Evolutionary conservation across 352 stramenopile genomes (phyloP), one percentile per base, ranked within the genome.

Genomic region (Phytopythium kandeliae): DNA sequence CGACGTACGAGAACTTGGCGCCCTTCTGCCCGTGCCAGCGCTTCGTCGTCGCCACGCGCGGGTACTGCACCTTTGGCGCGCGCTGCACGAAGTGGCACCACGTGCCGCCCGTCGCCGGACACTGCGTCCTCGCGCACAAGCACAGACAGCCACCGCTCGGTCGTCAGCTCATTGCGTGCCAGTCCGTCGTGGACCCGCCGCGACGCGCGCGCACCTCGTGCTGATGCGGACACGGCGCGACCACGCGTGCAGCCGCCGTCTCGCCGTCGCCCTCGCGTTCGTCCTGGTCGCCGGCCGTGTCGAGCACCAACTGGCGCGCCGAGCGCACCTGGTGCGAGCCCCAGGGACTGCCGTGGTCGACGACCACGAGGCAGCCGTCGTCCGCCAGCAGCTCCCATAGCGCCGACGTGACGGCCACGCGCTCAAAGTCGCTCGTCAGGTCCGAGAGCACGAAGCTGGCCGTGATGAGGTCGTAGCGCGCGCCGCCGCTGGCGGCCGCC

Each of bases 41-140:
- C 78, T 91, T 89, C 2, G 77, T 68, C 15, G 78, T 90, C 22
- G 72, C 68, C 36, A 89, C 78, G 16, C 80, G 81, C 34, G 83
- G 83, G n/a, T 65, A 76, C 37, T 84, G 68, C 22, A 94, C 80
- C 44, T 75, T 65, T 2, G 84, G 84, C 22, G 82, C 75, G 38
- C 84, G 81, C 65, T 95, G 84, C 19, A 89, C 79, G 55, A 95
- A 95, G 51, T 95, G 84, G 35, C 84, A 95, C 84, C 84, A 95
- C 16, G 81, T 90, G 24, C 71, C 80, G 52, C 79, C 74, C 25
- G 57, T 66, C 12, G 74, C 75, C 9, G 84, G 78, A 38, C 84
- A 95, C 74, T 89, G 24, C 6, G 11, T 11, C 43, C 12, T 35
- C 16, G 30, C 28, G 31, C 10, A 31, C 22, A 34, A 4, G 35